phyloP scores from a whole-genome alignment of 2,329 filamentous ascomycete genomes.

The Ilyonectria mors-panacis region DNA sequence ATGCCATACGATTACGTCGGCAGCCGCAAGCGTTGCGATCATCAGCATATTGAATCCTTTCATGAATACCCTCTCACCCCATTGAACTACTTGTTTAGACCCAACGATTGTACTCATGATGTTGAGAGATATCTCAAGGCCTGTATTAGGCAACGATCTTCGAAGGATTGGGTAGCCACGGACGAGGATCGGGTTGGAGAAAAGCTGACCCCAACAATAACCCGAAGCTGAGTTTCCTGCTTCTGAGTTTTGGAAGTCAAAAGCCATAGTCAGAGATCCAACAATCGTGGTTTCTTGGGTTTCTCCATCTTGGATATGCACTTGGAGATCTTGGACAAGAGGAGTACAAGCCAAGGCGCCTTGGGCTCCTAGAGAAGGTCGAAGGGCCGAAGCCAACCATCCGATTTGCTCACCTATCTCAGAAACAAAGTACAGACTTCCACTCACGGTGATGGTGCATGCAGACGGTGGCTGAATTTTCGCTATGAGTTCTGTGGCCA shows the following conservation, averaged over 20 bases:
- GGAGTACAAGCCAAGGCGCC: background rate
- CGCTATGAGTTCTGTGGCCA: background rate
- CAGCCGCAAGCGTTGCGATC: background rate
- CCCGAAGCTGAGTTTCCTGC: conserved; percentile 2
- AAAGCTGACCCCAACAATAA: conserved; percentile 25
- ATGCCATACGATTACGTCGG: conserved; percentile 33
- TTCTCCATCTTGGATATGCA: background rate
- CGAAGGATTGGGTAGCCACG: conserved; percentile 15
- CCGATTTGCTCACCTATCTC: conserved; percentile 31
- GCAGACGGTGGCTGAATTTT: background rate
- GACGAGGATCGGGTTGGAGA: background rate
- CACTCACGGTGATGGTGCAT: background rate
- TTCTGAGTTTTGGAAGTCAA: too few relatives aligned
- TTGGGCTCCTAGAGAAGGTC: background rate
- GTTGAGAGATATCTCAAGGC: conserved; percentile 22
- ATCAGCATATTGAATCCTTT: conserved; percentile 32
- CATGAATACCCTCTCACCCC: conserved; percentile 15
- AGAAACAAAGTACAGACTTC: background rate
- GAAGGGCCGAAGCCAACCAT: conserved; percentile 21
- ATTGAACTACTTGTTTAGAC: conserved; percentile 10
- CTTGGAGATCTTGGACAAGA: background rate
- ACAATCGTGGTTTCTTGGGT: background rate
- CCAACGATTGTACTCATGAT: background rate
- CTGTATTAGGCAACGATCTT: conserved; percentile 13
- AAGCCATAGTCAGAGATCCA: too few relatives aligned